These are phyloP conservation scores for Akanthomyces dipterigenus DNA, from an alignment of 2,329 filamentous ascomycete genomes.

Conservation along the genomic window DNA sequence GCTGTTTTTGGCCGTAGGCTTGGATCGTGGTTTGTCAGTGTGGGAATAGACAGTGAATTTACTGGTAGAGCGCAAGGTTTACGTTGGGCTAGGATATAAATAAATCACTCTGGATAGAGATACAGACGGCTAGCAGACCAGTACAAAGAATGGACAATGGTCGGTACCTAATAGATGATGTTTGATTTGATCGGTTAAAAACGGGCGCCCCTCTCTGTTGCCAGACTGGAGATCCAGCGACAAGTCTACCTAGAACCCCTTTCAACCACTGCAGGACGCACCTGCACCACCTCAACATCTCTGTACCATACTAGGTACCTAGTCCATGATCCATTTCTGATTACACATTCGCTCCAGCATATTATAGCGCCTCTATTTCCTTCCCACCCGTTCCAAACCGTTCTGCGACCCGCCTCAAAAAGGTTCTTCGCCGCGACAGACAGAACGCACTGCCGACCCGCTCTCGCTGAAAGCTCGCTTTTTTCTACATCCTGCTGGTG, in stretches of 20 bases:
- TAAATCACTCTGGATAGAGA: no score
- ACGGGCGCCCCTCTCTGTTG: neutral
- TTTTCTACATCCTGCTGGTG: neutral
- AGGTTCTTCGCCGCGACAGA: neutral
- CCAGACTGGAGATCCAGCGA: slow-evolving; percentile 1
- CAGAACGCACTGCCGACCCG: neutral
- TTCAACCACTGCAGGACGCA: neutral
- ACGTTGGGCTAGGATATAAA: no score
- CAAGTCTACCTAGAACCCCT: neutral
- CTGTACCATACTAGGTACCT: neutral
- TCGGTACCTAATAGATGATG: neutral
- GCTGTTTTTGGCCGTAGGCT: neutral
- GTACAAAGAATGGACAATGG: neutral
- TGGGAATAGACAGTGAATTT: no score
- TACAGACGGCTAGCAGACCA: no score
- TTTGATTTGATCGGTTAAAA: slow-evolving; percentile 5
- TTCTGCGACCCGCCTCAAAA: neutral
- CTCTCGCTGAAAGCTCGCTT: neutral
- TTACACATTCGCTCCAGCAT: neutral
- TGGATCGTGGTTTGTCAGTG: neutral
- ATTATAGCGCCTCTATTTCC: neutral
- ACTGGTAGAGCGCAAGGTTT: no score
- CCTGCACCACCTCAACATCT: neutral
- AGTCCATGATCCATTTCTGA: neutral
- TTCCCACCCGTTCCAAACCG: neutral